Conservation (phyloP, 129 eudicot species). For the Chrysanthemum makinoi region DNA sequence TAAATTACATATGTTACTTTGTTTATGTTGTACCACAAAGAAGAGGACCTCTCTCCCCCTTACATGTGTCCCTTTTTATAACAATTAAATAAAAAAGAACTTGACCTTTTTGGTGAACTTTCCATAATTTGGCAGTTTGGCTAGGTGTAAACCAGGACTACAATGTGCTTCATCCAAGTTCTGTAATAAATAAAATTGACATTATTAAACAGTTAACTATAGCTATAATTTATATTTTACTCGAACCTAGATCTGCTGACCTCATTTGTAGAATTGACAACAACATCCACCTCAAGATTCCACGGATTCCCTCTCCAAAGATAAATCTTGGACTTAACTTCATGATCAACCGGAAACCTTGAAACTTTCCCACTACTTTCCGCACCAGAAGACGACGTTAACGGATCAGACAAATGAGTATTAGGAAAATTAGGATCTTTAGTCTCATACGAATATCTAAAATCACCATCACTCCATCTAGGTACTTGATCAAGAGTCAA, state of each 20-base stretch:
- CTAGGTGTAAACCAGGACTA: constrained; percentile 61
- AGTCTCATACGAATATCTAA: constrained; percentile 60
- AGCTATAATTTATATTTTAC: too few relatives aligned
- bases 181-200: constrained; percentile 30
- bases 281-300: constrained; percentile 99
- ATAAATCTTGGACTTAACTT: constrained; percentile 84
- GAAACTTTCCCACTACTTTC: constrained; percentile 74
- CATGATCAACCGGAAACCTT: constrained; percentile 86
- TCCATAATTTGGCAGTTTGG: too few relatives aligned
- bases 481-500: constrained; percentile 96
- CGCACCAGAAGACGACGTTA: constrained; percentile 57
- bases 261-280: constrained; percentile 97
- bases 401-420: constrained; percentile 74
- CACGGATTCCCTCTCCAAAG: constrained; percentile 99
- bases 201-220: neutral
- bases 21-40: too few relatives aligned
- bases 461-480: constrained; percentile 87
- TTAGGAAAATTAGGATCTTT: constrained; percentile 57
- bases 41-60: too few relatives aligned
- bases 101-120: too few relatives aligned
- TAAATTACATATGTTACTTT: too few relatives aligned
- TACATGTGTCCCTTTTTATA: too few relatives aligned
- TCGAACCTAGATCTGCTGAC: constrained; percentile 35
- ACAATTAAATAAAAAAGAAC: too few relatives aligned
- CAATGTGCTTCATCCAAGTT: constrained; percentile 98